A percentile compares a stretch with the other conserved stretches of the same genome.
Conservation (phyloP, 495 filamentous ascomycete genomes). For the Penicillium longicatenatum region DNA sequence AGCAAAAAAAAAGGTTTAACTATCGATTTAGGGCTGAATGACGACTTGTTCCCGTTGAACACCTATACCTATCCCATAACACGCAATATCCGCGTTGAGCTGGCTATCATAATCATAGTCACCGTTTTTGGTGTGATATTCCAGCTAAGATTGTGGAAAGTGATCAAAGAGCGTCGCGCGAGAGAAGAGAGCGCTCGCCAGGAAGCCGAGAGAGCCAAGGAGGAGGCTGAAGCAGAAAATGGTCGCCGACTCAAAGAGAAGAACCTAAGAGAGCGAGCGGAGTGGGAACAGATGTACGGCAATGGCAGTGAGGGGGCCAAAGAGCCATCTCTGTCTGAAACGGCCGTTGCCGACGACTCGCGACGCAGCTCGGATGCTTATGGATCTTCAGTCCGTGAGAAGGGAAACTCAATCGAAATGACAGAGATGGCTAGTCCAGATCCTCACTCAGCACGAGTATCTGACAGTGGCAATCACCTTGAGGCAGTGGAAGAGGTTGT, state of each 20-base stretch:
- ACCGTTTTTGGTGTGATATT: slow-evolving; percentile 76
- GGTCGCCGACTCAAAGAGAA: slow-evolving; percentile 68
- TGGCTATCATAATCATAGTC: slow-evolving; percentile 75
- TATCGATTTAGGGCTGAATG: slow-evolving; percentile 62
- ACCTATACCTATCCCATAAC: slow-evolving; percentile 84
- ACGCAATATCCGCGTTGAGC: slow-evolving; percentile 81
- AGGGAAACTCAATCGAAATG: slow-evolving; percentile 41
- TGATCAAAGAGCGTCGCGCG: slow-evolving; percentile 73
- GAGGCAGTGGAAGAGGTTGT: slow-evolving; percentile 28
- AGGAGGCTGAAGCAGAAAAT: slow-evolving; percentile 70
- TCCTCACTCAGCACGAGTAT: slow-evolving; percentile 20
- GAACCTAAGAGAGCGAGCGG: slow-evolving; percentile 64
- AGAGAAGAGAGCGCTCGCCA: slow-evolving; percentile 58
- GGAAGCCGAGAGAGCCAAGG: slow-evolving; percentile 58
- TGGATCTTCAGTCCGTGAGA: slow-evolving; percentile 26
- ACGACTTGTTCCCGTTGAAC: slow-evolving; percentile 72
- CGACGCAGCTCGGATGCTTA: slow-evolving; percentile 28
- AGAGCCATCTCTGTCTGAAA: slow-evolving; percentile 26
- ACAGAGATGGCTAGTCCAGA: slow-evolving; percentile 32
- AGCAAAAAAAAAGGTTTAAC: slow-evolving; percentile 6
- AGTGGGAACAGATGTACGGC: slow-evolving; percentile 79
- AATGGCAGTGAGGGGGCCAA: slow-evolving; percentile 36
- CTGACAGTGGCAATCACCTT: slow-evolving; percentile 27
- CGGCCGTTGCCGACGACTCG: slow-evolving; percentile 33
- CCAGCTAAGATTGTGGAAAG: slow-evolving; percentile 83